Evolutionary conservation across 1,139 yeast species (phyloP), one percentile per base, ranked within the genome.

Genomic region (Saccharomyces hybrid): DNA sequence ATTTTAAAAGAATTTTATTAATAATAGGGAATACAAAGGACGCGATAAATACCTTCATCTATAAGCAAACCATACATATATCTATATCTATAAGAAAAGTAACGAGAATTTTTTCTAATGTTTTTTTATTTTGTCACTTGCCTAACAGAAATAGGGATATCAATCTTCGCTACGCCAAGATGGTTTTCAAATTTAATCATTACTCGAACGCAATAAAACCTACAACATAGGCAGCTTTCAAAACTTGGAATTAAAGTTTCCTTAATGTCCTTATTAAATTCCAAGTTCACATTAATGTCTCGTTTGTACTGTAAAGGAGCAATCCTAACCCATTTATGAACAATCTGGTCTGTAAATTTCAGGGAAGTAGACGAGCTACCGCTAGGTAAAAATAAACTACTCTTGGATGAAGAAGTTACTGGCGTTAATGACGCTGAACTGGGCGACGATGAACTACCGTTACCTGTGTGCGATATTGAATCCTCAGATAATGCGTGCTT

Each of bases 191-290:
- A 69, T 41, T 55, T 60, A 51, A 70, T 57, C 20, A 60, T 59
- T 11, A 65, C 57, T n/a, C 69, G 60, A 27, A 71, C 59, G 50
- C 76, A 76, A 61, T 81, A 80, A 42, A 78, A 59, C 56, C 85
- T 69, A 4, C 81, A 74, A 51, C 79, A 69, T 51, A 76, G 65
- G 62, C 85, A 81, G 42, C 73, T 74, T 62, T 81, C 84, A 63
- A 79, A 78, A 55, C 74, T 76, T 1, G 85, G 85, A 6, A 79
- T 75, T 56, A 81, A 67, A 0, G 83, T 76, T 51, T 68, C 67
- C 25, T 57, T 49, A 23, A 69, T 56, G 5, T 57, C 55, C 27
- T 63, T 61, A 31, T 56, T 59, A 31, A 66, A 58, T 29, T 59
- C 61, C 46, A 69, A 51, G 25, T 60, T 59, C 23, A 68, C 55